phyloP scores from a whole-genome alignment of 495 filamentous ascomycete species.

The Daldinia loculata region DNA sequence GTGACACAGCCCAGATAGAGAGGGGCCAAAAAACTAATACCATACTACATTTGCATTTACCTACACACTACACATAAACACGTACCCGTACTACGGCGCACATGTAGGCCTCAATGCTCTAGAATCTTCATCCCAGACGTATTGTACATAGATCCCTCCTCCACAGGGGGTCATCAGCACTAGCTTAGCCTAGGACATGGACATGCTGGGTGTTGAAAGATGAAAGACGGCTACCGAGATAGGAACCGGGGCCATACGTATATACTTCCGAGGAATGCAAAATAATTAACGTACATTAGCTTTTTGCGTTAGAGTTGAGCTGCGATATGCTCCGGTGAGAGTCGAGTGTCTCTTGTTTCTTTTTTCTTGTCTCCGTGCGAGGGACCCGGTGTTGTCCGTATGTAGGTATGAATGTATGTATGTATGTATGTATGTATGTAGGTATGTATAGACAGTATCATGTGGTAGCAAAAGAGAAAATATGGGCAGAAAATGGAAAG shows the following conservation, averaged over 20 bases:
- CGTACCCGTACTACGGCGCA: constrained; percentile 40
- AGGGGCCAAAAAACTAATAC: constrained; percentile 22
- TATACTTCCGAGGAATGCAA: constrained; percentile 10
- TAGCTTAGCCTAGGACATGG: constrained; percentile 24
- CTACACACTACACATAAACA: constrained; percentile 26
- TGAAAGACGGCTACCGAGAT: constrained; percentile 12
- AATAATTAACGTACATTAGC: constrained; percentile 25
- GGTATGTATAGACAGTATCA: constrained; percentile 1
- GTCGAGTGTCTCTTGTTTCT: constrained; percentile 6
- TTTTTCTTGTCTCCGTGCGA: background rate
- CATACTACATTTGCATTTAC: constrained; percentile 12
- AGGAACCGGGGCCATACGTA: constrained; percentile 11
- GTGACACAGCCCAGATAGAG: constrained; percentile 36
- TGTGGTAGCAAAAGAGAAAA: constrained; percentile 10
- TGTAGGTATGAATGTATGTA: constrained; percentile 3
- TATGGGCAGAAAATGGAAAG: constrained; percentile 17
- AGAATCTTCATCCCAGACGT: constrained; percentile 37
- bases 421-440: constrained; percentile 6
- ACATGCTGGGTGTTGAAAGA: constrained; percentile 7
- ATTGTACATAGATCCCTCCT: constrained; percentile 38
- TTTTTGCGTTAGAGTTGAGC: constrained; percentile 1
- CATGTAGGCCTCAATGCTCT: constrained; percentile 38
- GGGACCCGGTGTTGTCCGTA: background rate
- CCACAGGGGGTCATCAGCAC: constrained; percentile 26
- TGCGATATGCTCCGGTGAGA: constrained; percentile 7